phyloP scores from a whole-genome alignment of 441 rosid species.

The Eutrema salsugineum region DNA sequence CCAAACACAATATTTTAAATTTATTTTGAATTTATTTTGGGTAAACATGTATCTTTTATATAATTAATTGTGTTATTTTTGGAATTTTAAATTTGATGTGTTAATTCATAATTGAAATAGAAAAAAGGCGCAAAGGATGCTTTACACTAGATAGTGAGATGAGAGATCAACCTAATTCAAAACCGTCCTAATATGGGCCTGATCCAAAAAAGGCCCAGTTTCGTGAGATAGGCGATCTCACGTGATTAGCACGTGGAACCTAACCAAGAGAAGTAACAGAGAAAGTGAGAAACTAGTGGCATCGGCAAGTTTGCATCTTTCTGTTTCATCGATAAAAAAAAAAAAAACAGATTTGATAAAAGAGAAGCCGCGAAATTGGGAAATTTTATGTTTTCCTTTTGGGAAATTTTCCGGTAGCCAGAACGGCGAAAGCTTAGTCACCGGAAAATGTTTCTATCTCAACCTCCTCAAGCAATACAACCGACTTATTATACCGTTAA shows the following conservation, averaged over 20 bases:
- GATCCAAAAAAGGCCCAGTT: slow-evolving; percentile 2
- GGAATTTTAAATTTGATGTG: no score
- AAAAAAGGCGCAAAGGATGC: no score
- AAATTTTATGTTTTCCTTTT: not conserved
- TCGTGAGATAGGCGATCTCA: not conserved
- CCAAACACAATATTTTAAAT: no score
- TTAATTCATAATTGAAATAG: no score
- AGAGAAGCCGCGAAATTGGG: slow-evolving; percentile 9
- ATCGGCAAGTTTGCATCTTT: not conserved
- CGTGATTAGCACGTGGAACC: slow-evolving; percentile 15
- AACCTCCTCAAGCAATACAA: slow-evolving; percentile 39
- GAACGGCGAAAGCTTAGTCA: not conserved
- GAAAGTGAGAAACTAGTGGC: slow-evolving; percentile 19
- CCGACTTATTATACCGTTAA: slow-evolving; percentile 25
- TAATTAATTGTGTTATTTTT: no score
- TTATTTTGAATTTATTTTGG: no score
- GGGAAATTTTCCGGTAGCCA: not conserved
- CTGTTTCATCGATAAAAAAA: not conserved
- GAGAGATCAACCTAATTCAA: no score
- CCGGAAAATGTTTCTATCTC: slow-evolving; percentile 55
- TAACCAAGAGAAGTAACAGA: slow-evolving; percentile 3
- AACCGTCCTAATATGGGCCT: no score
- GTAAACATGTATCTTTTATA: no score
- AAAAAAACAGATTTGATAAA: not conserved
- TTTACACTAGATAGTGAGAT: no score